Conservation (phyloP, 306 rosid species). For the Cyclanthera cordifolia region DNA sequence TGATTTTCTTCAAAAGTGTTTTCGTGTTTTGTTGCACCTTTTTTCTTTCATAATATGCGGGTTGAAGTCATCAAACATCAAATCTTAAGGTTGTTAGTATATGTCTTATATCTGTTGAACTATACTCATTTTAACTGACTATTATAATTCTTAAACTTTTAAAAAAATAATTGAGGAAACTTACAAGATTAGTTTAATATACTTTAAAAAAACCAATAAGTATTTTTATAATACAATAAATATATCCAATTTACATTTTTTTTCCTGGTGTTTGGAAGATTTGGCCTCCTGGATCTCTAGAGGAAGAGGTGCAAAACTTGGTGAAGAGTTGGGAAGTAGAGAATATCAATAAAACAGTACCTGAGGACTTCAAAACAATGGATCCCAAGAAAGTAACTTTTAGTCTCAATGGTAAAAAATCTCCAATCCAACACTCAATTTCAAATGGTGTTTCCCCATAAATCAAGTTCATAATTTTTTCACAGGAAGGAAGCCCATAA, state of each 20-base stretch:
- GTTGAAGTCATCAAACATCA: too few species aligned
- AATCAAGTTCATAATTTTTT: background rate
- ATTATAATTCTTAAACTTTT: too few species aligned
- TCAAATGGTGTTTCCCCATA: background rate
- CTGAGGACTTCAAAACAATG: slow-evolving; percentile 24
- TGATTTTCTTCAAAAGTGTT: background rate
- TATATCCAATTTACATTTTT: background rate
- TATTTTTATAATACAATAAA: too few species aligned
- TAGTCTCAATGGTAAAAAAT: slow-evolving; percentile 39
- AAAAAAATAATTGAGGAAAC: too few species aligned
- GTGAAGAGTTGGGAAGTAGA: slow-evolving; percentile 62
- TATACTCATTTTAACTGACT: too few species aligned
- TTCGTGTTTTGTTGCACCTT: background rate
- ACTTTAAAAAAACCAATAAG: too few species aligned
- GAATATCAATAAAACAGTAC: slow-evolving; percentile 28
- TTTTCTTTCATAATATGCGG: too few species aligned
- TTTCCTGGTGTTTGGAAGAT: slow-evolving; percentile 19
- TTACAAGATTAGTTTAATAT: too few species aligned
- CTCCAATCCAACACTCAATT: background rate
- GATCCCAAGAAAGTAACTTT: slow-evolving; percentile 35
- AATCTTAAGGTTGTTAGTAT: too few species aligned
- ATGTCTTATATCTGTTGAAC: too few species aligned
- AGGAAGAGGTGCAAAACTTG: slow-evolving; percentile 43
- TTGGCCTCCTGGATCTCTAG: slow-evolving; percentile 57
- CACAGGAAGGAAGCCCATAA: slow-evolving; percentile 3